Base-by-base conservation (phyloP, 2,329 filamentous ascomycete genomes). In the Coniochaeta sp. region DNA sequence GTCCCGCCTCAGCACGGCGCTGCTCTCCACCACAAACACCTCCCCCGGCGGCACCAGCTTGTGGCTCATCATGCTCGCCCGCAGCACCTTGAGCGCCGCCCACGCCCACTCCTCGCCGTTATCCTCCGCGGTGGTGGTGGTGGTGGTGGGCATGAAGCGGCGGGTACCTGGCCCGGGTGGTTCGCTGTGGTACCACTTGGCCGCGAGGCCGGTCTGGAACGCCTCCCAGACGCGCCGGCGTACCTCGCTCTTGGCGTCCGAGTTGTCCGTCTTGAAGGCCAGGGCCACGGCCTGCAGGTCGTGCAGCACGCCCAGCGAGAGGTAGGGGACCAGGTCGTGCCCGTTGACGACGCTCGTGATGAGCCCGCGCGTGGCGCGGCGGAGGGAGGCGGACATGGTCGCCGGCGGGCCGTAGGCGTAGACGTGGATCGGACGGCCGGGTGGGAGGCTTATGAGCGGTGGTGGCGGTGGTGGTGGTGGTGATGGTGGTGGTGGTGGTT, bases 351-450 rank as follows among this genome's bases (percentile, higher is more conserved):
- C 80, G 9, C 85, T 91, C 2, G 89, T 93, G 62, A 93, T 88
- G 8, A 93, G 79, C 1, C 88, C 89, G 16, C 87, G 81, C 0
- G 89, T 92, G 12, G 87, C 86, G 61, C 83, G 82, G 47, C 89
- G 84, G 8, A 93, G 79, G 2, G 86, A 83, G 0, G 87, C 79
- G 0, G 88, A 90, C 81, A 92, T 85, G 16, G 87, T 88, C 0
- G 88, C 84, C 0, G 89, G 89, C 1, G 89, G 86, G 0, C 89
- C 89, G 69, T 91, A 93, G 7, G 89, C 87, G 69, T 90, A 93
- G 14, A 91, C 89, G 66, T 93, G 89, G 22, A 92, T 88, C 3
- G 88, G 86, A 0, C 89, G 82, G 17, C 86, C 85, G 0, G 86
- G 66, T 0, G 89, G 89, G 0, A 92, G 78, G 19, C 77, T 19